Conservation (phyloP, 2,329 filamentous ascomycete genomes). For the Akanthomyces dipterigenus region DNA sequence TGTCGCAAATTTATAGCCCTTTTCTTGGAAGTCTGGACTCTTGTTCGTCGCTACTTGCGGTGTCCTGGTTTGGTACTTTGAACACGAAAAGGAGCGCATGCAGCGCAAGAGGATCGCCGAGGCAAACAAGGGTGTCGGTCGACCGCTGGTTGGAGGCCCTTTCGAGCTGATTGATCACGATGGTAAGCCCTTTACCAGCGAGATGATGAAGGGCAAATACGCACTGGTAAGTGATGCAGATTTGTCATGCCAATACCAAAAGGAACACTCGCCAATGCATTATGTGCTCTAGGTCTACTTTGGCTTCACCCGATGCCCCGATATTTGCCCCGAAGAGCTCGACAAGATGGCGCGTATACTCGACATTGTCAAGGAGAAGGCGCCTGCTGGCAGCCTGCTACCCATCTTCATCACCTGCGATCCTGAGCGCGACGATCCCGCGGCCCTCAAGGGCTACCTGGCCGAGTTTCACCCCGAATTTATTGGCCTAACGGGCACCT, state of each 20-base stretch:
- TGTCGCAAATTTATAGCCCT: slow-evolving; percentile 52
- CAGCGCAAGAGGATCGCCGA: slow-evolving; percentile 83
- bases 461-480: slow-evolving; percentile 84
- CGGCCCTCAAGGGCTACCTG: slow-evolving; percentile 78
- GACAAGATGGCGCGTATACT: slow-evolving; percentile 99
- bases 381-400: slow-evolving; percentile 45
- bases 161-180: slow-evolving; percentile 80
- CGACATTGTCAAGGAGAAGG: slow-evolving; percentile 56
- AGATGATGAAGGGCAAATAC: slow-evolving; percentile 82
- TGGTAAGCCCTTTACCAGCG: slow-evolving; percentile 68
- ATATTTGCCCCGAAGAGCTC: slow-evolving; percentile 97
- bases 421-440: slow-evolving; percentile 80
- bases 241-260: background rate
- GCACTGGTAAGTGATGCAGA: slow-evolving; percentile 49
- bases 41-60: slow-evolving; percentile 76
- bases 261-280: background rate
- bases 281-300: slow-evolving; percentile 70
- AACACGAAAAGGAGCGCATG: slow-evolving; percentile 86
- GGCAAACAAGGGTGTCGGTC: slow-evolving; percentile 85
- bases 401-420: slow-evolving; percentile 96
- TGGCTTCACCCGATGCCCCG: slow-evolving; percentile 95
- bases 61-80: slow-evolving; percentile 83
- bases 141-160: slow-evolving; percentile 83
- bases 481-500: slow-evolving; percentile 84
- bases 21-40: slow-evolving; percentile 84